These are phyloP conservation scores for Moricandia moricandioides DNA, from an alignment of 345 rosid genomes.

Conservation along the genomic window DNA sequence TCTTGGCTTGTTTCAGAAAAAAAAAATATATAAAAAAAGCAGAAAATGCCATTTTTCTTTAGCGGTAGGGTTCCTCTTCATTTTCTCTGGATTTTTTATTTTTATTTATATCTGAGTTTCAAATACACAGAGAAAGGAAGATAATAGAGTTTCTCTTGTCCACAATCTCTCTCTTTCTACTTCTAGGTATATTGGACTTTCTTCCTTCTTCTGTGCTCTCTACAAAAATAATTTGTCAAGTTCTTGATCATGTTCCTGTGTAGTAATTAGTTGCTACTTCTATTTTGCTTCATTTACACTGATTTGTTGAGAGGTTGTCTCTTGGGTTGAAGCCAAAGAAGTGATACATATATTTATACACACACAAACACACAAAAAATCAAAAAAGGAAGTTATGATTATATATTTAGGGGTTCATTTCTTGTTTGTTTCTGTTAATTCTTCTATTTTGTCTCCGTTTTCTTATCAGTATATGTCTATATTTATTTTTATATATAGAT, in stretches of 20 bases:
- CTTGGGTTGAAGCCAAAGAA: conserved; percentile 70
- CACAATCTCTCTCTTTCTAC: conserved; percentile 41
- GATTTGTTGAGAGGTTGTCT: conserved; percentile 54
- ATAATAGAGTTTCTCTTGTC: conserved; percentile 43
- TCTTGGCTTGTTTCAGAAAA: background rate
- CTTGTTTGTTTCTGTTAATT: conserved; percentile 33
- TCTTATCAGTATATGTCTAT: background rate
- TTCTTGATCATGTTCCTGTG: conserved; percentile 31
- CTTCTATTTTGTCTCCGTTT: conserved; percentile 31
- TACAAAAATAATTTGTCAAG: conserved; percentile 3
- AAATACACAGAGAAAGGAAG: conserved; percentile 27
- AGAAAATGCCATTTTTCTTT: conserved; percentile 32
- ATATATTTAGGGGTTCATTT: conserved; percentile 20
- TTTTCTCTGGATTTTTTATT: background rate
- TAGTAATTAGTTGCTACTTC: conserved; percentile 46
- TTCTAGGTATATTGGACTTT: conserved; percentile 14
- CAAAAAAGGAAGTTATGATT: conserved; percentile 22
- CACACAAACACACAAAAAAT: conserved; percentile 8
- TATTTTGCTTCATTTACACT: conserved; percentile 28
- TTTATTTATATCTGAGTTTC: conserved; percentile 27
- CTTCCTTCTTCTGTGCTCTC: background rate
- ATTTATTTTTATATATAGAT: conserved; percentile 19
- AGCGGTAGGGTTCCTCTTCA: conserved; percentile 38
- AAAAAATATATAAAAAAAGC: background rate
- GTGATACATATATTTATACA: background rate